phyloP scores from a whole-genome alignment of 1,139 yeast species.

The Blastobotrys capitulatus region DNA sequence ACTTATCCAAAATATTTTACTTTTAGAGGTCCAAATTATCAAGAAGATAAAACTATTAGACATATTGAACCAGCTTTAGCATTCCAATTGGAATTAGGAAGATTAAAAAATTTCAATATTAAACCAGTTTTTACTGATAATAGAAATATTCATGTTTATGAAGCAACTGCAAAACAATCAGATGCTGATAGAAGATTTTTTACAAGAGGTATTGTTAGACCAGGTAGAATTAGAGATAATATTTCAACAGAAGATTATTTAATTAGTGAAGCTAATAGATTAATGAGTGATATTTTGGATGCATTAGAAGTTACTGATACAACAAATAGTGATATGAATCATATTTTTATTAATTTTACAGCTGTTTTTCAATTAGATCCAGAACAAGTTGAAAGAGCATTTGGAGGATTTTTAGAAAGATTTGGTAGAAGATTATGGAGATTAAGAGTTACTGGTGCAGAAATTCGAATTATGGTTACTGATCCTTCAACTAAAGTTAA shows the following conservation, averaged over 20 bases:
- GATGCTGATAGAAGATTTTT: constrained; percentile 92
- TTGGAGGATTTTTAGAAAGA: constrained; percentile 95
- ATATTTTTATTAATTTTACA: constrained; percentile 92
- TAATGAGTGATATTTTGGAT: constrained; percentile 93
- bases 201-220: constrained; percentile 94
- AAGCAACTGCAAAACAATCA: constrained; percentile 91
- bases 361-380: constrained; percentile 93
- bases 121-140: constrained; percentile 95
- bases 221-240: constrained; percentile 90
- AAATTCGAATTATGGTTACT: constrained; percentile 90
- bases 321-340: constrained; percentile 91
- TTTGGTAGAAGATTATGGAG: constrained; percentile 97
- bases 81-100: constrained; percentile 90
- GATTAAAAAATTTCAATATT: constrained; percentile 90
- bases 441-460: constrained; percentile 94
- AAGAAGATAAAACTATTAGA: constrained; percentile 79
- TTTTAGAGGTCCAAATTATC: constrained; percentile 80
- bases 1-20: constrained; percentile 93
- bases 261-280: constrained; percentile 91
- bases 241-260: constrained; percentile 89
- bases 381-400: constrained; percentile 94
- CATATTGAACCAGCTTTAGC: constrained; percentile 98
- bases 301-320: constrained; percentile 93
- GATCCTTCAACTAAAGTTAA: constrained; percentile 84
- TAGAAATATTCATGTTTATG: constrained; percentile 95